A percentile compares a stretch with the other conserved stretches of the same genome.
phyloP scores from a whole-genome alignment of 2,329 filamentous ascomycete genomes.

The Exophiala sp. region DNA sequence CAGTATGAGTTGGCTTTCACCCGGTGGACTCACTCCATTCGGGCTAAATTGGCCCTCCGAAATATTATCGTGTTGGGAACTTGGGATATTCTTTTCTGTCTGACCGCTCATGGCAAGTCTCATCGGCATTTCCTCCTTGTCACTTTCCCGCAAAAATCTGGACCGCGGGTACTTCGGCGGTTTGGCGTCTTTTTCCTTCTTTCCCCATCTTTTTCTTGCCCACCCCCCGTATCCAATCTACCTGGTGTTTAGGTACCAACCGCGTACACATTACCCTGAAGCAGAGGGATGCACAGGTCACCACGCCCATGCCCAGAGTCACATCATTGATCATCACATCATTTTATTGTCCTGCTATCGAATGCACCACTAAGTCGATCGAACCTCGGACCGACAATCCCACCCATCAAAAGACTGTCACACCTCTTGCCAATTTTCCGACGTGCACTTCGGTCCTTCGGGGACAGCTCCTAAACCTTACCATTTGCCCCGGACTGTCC shows the following conservation, averaged over 20 bases:
- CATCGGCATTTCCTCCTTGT: neutral
- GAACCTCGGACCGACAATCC: neutral
- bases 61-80: neutral
- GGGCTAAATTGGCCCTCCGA: neutral
- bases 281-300: too few relatives aligned
- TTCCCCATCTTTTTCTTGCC: neutral
- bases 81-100: constrained; percentile 1
- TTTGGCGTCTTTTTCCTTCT: neutral
- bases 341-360: neutral
- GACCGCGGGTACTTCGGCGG: neutral
- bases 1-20: too few relatives aligned
- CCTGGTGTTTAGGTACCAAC: neutral
- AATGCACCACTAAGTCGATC: neutral
- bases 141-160: constrained; percentile 1
- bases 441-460: neutral
- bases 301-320: neutral
- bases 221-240: too few relatives aligned
- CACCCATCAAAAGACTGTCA: neutral
- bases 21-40: too few relatives aligned
- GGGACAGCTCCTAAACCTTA: neutral
- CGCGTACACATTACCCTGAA: neutral
- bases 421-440: neutral
- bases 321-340: neutral
- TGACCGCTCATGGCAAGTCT: neutral
- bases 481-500: too few relatives aligned